These are phyloP conservation scores for Rhododendron vialii DNA, from an alignment of 148 eudicot species.

Conservation along the genomic window DNA sequence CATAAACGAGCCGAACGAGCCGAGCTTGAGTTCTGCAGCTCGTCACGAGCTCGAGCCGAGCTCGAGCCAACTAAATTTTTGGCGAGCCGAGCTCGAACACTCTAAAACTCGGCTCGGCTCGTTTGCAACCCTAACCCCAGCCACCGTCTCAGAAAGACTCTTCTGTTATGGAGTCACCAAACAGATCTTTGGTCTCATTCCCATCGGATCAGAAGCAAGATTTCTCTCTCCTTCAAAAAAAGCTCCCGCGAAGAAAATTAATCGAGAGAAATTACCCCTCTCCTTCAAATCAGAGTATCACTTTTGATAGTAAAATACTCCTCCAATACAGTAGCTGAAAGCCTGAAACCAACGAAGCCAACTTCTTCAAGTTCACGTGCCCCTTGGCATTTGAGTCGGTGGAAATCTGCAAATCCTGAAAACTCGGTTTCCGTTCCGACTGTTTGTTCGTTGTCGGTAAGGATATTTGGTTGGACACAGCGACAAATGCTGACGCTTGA, in stretches of 20 bases:
- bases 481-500: not conserved
- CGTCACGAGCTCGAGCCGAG: too few species aligned
- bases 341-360: not conserved
- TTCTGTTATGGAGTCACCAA: slow-evolving; percentile 91
- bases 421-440: not conserved
- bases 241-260: not conserved
- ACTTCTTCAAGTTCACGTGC: not conserved
- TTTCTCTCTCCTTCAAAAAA: not conserved
- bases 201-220: not conserved
- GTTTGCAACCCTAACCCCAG: too few species aligned
- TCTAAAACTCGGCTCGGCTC: too few species aligned
- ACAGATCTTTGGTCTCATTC: slow-evolving; percentile 67
- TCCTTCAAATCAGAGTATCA: not conserved
- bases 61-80: too few species aligned
- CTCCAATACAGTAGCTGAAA: not conserved
- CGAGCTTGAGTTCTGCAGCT: too few species aligned
- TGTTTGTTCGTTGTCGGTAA: not conserved
- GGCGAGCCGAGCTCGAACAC: too few species aligned
- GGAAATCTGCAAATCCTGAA: not conserved
- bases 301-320: too few species aligned
- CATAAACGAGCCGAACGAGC: too few species aligned
- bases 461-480: not conserved
- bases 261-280: not conserved
- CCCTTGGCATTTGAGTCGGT: not conserved
- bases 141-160: slow-evolving; percentile 61